phyloP scores from a whole-genome alignment of 1,139 yeast species.

The Yamadazyma triangularis region DNA sequence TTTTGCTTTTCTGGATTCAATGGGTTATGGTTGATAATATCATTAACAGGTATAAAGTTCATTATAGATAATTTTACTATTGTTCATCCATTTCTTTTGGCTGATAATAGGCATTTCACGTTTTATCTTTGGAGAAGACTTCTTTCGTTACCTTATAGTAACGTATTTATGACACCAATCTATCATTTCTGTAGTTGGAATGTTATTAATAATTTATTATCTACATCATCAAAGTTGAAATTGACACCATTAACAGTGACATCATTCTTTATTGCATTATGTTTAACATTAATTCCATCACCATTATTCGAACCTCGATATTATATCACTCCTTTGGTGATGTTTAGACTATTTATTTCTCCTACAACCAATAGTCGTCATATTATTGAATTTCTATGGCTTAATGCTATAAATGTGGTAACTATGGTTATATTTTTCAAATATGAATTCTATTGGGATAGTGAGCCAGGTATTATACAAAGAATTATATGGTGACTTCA shows the following conservation, averaged over 20 bases:
- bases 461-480: conserved; percentile 54
- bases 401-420: conserved; percentile 47
- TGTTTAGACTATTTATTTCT: conserved; percentile 61
- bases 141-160: conserved; percentile 39
- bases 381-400: conserved; percentile 57
- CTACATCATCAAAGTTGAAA: too few relatives aligned
- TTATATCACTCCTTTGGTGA: conserved; percentile 72
- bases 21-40: conserved; percentile 4
- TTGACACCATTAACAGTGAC: conserved; percentile 33
- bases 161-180: conserved; percentile 51
- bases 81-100: conserved; percentile 84
- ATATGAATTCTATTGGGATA: conserved; percentile 65
- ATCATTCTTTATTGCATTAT: conserved; percentile 49
- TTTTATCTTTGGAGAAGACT: conserved; percentile 76
- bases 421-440: conserved; percentile 55
- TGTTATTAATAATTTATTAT: conserved; percentile 24
- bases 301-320: conserved; percentile 94
- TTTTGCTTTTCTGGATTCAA: conserved; percentile 15
- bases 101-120: conserved; percentile 92
- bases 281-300: conserved; percentile 71
- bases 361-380: conserved; percentile 41
- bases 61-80: conserved; percentile 60
- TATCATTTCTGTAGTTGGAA: conserved; percentile 69
- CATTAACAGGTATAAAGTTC: conserved; percentile 34
- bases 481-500: conserved; percentile 92